Evolutionary conservation across 345 rosid species (phyloP), one percentile per base, ranked within the genome.

Genomic region (Gossypium australe): DNA sequence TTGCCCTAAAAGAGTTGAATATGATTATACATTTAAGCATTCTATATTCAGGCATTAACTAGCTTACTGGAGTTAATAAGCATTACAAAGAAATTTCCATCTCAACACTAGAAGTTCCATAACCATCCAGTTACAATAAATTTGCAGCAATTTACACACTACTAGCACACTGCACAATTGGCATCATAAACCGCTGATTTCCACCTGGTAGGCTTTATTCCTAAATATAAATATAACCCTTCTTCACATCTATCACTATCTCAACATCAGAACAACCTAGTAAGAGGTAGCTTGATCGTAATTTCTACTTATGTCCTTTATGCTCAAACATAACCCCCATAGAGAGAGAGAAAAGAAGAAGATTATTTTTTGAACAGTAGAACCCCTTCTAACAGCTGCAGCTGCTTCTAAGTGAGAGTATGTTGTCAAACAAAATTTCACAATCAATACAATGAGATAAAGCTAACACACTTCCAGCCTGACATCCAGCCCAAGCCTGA

Each of bases 201-300:
- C 25, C 70, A 43, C 70, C 51, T 43, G 7, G 52, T 38, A 38
- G 24, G 48, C 48, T 48, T 66, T 20, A 43, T 65, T 43, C 52
- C 70, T 2, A 9, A 44, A 44, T 44, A 43, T 14, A 20, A 61
- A 34, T 74, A 62, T 55, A 70, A 53, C 45, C 8, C 74, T 53
- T 70, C 45, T 51, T 38, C 43, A 34, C 47, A 67, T 20, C 53
- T 25, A 67, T 45, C 34, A 67, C 47, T 22, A 67, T 67, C 53
- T 45, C 70, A 67, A 12, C 14, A 45, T 67, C 71, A 20, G n/a
- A 67, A 67, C 55, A 22, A 67, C 55, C 71, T 45, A 67, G 38
- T 48, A 67, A 67, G 9, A 22, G 71, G 71, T 70, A 17, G 48
- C 74, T 55, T 70, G 34, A 27, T 27, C 34, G 34, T 17, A 17